A percentile compares a stretch with the other conserved stretches of the same genome.
phyloP scores from a whole-genome alignment of 768 basidiomycete species.

The Boletus vinaceobasis region DNA sequence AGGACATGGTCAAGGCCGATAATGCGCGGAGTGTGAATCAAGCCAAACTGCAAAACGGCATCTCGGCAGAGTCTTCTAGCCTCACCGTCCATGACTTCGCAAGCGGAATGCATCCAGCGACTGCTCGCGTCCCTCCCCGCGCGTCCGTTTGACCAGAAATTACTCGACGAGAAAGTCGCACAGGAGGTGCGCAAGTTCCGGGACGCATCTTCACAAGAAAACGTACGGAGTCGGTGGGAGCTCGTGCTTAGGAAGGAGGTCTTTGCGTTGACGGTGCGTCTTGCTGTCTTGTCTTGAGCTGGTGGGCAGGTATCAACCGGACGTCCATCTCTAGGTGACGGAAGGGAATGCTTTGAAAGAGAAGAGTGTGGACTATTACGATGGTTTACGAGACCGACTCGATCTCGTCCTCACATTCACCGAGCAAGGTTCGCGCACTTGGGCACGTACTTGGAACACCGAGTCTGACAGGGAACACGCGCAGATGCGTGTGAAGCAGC shows the following conservation, averaged over 20 bases:
- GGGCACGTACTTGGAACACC: background rate
- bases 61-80: constrained; percentile 20
- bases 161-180: constrained; percentile 49
- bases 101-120: constrained; percentile 46
- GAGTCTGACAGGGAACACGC: background rate
- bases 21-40: constrained; percentile 18
- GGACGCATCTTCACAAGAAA: constrained; percentile 49
- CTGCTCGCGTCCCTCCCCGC: constrained; percentile 53
- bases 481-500: constrained; percentile 75
- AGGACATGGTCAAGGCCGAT: constrained; percentile 25
- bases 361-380: constrained; percentile 55
- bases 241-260: constrained; percentile 67
- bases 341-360: constrained; percentile 66
- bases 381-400: constrained; percentile 54
- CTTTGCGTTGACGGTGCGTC: constrained; percentile 65
- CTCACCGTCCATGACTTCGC: constrained; percentile 42
- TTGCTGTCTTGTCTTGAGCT: background rate
- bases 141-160: constrained; percentile 45
- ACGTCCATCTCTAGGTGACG: constrained; percentile 43
- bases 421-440: constrained; percentile 56
- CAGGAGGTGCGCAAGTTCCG: constrained; percentile 43
- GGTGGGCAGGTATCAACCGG: background rate
- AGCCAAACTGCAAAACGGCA: constrained; percentile 11
- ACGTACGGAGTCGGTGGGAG: constrained; percentile 72
- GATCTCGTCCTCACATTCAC: constrained; percentile 76